Conservation (phyloP, 2,329 filamentous ascomycete genomes). For the Fusarium continuum region DNA sequence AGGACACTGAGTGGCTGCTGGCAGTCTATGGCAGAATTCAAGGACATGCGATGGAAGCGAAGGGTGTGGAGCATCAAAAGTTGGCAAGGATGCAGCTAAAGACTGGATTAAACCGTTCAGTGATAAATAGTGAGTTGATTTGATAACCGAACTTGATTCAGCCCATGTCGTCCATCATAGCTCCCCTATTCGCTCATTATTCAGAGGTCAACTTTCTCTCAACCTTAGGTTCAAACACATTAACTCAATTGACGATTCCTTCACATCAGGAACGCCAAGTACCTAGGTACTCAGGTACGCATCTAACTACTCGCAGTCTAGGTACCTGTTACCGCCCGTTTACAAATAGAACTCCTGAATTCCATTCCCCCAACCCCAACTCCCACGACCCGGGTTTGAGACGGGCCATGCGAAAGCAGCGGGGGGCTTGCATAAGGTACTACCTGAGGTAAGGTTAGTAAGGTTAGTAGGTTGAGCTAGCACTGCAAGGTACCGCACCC, state of each 20-base stretch:
- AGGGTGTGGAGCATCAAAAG: slow-evolving; percentile 15
- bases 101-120: no score
- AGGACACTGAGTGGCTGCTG: slow-evolving; percentile 29
- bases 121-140: not conserved
- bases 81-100: slow-evolving; percentile 19
- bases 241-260: not conserved
- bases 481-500: slow-evolving; percentile 35
- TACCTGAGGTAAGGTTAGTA: no score
- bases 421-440: slow-evolving; percentile 29
- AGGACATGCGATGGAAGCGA: slow-evolving; percentile 1
- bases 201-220: no score
- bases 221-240: no score
- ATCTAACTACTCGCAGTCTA: not conserved
- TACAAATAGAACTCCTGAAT: slow-evolving; percentile 16
- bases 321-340: slow-evolving; percentile 16
- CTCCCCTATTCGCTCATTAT: no score
- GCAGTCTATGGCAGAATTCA: no score
- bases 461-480: slow-evolving; percentile 2
- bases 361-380: slow-evolving; percentile 8
- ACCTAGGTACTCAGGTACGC: not conserved
- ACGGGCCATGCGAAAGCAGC: slow-evolving; percentile 24
- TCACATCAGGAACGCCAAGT: no score
- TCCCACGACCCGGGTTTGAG: slow-evolving; percentile 30
- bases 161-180: no score
- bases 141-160: no score